These are phyloP conservation scores for Pulveroboletus sp. DNA, from an alignment of 768 basidiomycete species.

Conservation along the genomic window DNA sequence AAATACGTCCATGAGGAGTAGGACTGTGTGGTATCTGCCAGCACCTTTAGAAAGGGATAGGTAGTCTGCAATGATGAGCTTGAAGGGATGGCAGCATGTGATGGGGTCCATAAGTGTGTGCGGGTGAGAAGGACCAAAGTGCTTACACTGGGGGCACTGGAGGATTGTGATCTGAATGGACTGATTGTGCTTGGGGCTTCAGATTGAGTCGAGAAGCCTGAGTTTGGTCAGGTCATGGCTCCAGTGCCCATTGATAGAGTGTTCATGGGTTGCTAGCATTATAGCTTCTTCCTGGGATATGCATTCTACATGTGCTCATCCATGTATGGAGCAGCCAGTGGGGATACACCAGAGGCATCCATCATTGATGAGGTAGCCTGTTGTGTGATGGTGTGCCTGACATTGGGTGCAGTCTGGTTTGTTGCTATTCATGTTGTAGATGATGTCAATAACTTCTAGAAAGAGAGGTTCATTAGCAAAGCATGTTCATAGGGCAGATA, in stretches of 20 bases:
- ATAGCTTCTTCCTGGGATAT: conserved; percentile 7
- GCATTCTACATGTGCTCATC: conserved; percentile 1
- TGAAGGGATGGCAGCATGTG: conserved; percentile 32
- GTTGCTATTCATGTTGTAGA: not conserved
- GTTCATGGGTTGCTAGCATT: not conserved
- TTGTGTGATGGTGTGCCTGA: too few relatives aligned
- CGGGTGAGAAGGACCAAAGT: conserved; percentile 17
- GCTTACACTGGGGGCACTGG: conserved; percentile 24
- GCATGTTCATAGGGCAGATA: not conserved
- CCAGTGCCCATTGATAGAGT: conserved; percentile 10
- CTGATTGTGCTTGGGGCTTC: not conserved
- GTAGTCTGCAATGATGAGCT: conserved; percentile 31
- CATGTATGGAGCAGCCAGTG: not conserved
- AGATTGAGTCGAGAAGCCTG: not conserved
- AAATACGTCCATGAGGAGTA: conserved; percentile 26
- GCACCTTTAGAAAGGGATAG: conserved; percentile 33
- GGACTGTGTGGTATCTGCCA: conserved; percentile 30
- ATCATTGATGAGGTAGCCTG: too few relatives aligned
- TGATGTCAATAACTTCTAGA: conserved; percentile 13
- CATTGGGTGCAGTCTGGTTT: not conserved
- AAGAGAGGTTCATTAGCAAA: conserved; percentile 18
- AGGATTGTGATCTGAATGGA: conserved; percentile 10
- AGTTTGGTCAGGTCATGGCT: conserved; percentile 1
- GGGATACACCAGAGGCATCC: too few relatives aligned
- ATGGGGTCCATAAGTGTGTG: conserved; percentile 35